Evolutionary conservation across 2,329 filamentous ascomycete species (phyloP), one percentile per base, ranked within the genome.

Genomic region (Didymosphaeria variabile): DNA sequence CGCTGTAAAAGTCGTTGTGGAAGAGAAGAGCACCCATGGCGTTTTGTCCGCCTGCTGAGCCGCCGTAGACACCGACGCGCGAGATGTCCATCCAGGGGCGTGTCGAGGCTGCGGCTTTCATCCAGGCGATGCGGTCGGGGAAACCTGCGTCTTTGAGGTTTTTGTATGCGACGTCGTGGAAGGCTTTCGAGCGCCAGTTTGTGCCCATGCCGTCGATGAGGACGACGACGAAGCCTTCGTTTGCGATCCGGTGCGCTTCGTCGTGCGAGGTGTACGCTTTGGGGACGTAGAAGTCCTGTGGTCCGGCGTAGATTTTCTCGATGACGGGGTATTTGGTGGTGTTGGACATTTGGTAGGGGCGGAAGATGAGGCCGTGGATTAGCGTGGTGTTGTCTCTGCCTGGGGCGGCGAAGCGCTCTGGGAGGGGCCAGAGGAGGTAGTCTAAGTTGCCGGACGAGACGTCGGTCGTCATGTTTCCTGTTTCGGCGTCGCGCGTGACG

Each of bases 161-260:
- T 60, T 72, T 72, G 49, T 62, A 49, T 50, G 66, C 70, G 32
- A 67, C 61, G 44, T 73, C 60, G 61, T 73, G 71, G 60, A 73
- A 73, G n/a, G 67, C 64, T 58, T 72, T 72, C 38, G 66, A 68
- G 62, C 71, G 71, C 70, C 70, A 72, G 57, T 72, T 72, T 31
- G 66, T 71, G 44, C 71, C 70, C 71, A 72, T 73, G 44, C 71
- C 71, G 60, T 73, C 70, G 44, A 73, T 69, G 55, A 65, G 62
- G 12, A 73, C 71, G 29, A 70, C 64, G 17, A 73, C 52, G 46
- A 72, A 72, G 21, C 71, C 71, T 55, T 68, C 57, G 40, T 72
- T 67, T 5, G 71, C 70, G 47, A 70, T 47, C 12, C 26, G 44
- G 52, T 69, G 66, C 31, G 63, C 63, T 26, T 65, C 58, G 15